Evolutionary conservation across 768 basidiomycete species (phyloP).

Genomic region (Hysterangium stoloniferum): DNA sequence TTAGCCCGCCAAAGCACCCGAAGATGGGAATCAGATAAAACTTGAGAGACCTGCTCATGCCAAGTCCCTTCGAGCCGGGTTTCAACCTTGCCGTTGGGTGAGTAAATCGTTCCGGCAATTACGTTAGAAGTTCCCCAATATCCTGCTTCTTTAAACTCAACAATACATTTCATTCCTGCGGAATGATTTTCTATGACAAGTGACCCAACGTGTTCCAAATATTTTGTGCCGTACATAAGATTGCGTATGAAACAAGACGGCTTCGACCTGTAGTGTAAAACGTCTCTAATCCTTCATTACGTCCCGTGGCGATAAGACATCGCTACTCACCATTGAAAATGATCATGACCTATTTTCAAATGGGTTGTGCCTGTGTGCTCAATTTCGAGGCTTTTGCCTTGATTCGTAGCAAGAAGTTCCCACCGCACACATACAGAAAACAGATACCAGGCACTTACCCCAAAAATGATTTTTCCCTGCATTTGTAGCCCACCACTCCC

Average conservation of each 20-base stretch:
- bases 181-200: slow-evolving; percentile 64
- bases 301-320: background rate
- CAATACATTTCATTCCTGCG: slow-evolving; percentile 47
- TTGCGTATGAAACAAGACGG: slow-evolving; percentile 87
- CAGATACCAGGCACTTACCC: slow-evolving; percentile 45
- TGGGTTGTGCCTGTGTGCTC: slow-evolving; percentile 69
- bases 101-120: slow-evolving; percentile 54
- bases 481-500: slow-evolving; percentile 72
- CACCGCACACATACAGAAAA: background rate
- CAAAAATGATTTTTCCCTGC: slow-evolving; percentile 84
- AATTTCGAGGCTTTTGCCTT: slow-evolving; percentile 86
- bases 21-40: slow-evolving; percentile 58
- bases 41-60: slow-evolving; percentile 75
- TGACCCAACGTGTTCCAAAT: slow-evolving; percentile 78
- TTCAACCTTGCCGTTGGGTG: slow-evolving; percentile 42
- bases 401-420: background rate
- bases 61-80: slow-evolving; percentile 81
- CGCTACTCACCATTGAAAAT: slow-evolving; percentile 62
- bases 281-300: background rate
- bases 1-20: slow-evolving; percentile 71
- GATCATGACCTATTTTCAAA: slow-evolving; percentile 57
- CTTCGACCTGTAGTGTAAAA: slow-evolving; percentile 49
- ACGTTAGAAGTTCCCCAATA: slow-evolving; percentile 72
- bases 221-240: slow-evolving; percentile 85
- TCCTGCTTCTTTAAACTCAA: slow-evolving; percentile 84